phyloP scores from a whole-genome alignment of 129 eudicot species.

The sunflower (Helianthus annuus) region HanXRQr2.0-SUNRISE NC_035442.2:18031781-18032280 shows the following conservation, averaged over 20 bases:
- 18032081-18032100: not conserved
- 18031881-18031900: constrained; percentile 72
- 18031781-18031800: constrained; percentile 69
- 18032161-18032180: not conserved
- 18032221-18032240: too few species aligned
- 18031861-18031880: constrained; percentile 74
- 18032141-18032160: not conserved
- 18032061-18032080: constrained; percentile 29
- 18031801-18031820: constrained; percentile 72
- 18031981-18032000: not conserved
- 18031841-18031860: constrained; percentile 72
- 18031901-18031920: constrained; percentile 36
- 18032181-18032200: not conserved
- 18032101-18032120: not conserved
- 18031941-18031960: not conserved
- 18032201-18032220: too few species aligned
- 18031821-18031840: constrained; percentile 70
- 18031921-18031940: not conserved
- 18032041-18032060: constrained; percentile 7
- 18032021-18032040: constrained; percentile 30
- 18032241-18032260: too few species aligned
- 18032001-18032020: constrained; percentile 33
- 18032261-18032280: too few species aligned
- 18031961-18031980: not conserved
- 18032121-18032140: not conserved